Conservation (phyloP, 352 stramenopile species). For the Poterioochromonas sp. region DNA sequence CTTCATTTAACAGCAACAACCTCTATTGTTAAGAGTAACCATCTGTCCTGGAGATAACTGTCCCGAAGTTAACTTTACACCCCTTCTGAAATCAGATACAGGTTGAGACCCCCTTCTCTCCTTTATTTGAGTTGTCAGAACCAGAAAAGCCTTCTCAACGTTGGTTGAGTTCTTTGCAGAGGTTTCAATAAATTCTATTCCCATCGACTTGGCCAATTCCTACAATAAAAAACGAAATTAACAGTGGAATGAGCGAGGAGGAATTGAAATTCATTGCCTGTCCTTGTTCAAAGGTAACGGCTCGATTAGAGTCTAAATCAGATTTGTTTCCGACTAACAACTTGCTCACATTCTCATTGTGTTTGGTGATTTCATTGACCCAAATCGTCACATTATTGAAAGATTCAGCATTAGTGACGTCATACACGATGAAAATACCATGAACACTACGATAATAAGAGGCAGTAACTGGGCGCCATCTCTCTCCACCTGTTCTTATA, state of each 20-base stretch:
- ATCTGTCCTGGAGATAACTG: background rate
- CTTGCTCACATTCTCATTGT: slow-evolving; percentile 51
- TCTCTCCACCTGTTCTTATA: slow-evolving; percentile 97
- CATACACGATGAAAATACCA: slow-evolving; percentile 95
- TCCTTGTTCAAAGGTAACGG: slow-evolving; percentile 13
- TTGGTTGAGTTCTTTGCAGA: slow-evolving; percentile 96
- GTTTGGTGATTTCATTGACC: slow-evolving; percentile 55
- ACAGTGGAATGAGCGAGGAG: background rate
- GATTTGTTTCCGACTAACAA: slow-evolving; percentile 27
- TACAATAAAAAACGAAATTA: slow-evolving; percentile 5
- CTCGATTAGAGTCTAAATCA: slow-evolving; percentile 7
- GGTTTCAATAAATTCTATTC: slow-evolving; percentile 97
- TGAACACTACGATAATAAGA: slow-evolving; percentile 97
- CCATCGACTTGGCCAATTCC: slow-evolving; percentile 84
- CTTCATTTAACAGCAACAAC: background rate
- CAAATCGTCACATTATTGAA: slow-evolving; percentile 86
- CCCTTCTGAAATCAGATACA: background rate
- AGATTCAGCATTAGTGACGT: slow-evolving; percentile 76
- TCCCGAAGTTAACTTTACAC: background rate
- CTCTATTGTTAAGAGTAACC: background rate
- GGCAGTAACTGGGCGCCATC: slow-evolving; percentile 98
- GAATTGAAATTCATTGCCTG: too few relatives aligned
- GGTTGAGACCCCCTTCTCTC: slow-evolving; percentile 2
- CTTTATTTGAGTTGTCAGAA: slow-evolving; percentile 96
- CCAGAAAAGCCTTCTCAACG: slow-evolving; percentile 97